Conservation (phyloP, 805 yeast species). For the Candida namnaoensis region DNA sequence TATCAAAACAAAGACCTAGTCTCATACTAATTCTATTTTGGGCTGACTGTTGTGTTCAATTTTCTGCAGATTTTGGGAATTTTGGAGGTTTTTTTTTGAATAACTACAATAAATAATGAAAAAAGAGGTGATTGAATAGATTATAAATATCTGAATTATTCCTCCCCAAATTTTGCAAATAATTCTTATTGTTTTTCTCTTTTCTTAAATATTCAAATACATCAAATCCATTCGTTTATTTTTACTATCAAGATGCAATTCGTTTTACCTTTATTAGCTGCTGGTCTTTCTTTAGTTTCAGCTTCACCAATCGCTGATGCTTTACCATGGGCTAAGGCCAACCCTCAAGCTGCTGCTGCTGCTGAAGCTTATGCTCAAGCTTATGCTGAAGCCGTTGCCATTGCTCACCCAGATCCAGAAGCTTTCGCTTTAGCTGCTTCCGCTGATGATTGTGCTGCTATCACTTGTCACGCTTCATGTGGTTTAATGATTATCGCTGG, state of each 20-base stretch:
- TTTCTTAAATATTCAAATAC: too few relatives aligned
- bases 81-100: too few relatives aligned
- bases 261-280: neutral
- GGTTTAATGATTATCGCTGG: conserved; percentile 23
- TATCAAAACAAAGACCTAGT: too few relatives aligned
- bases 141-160: too few relatives aligned
- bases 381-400: conserved; percentile 8
- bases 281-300: neutral
- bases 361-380: conserved; percentile 4
- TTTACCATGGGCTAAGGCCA: conserved; percentile 8
- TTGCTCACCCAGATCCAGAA: conserved; percentile 13
- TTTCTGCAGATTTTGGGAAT: too few relatives aligned
- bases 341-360: conserved; percentile 5
- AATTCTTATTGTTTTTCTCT: too few relatives aligned
- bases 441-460: conserved; percentile 17
- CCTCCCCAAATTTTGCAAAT: too few relatives aligned
- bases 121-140: too few relatives aligned
- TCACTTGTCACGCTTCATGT: conserved; percentile 22
- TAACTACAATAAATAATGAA: too few relatives aligned
- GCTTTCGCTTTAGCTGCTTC: conserved; percentile 17
- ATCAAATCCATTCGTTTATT: too few relatives aligned
- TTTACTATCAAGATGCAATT: neutral
- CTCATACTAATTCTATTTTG: too few relatives aligned
- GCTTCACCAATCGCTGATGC: conserved; percentile 4
- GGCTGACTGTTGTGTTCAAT: too few relatives aligned